Evolutionary conservation across 441 rosid species (phyloP).

Genomic region (Breynia disticha): DNA sequence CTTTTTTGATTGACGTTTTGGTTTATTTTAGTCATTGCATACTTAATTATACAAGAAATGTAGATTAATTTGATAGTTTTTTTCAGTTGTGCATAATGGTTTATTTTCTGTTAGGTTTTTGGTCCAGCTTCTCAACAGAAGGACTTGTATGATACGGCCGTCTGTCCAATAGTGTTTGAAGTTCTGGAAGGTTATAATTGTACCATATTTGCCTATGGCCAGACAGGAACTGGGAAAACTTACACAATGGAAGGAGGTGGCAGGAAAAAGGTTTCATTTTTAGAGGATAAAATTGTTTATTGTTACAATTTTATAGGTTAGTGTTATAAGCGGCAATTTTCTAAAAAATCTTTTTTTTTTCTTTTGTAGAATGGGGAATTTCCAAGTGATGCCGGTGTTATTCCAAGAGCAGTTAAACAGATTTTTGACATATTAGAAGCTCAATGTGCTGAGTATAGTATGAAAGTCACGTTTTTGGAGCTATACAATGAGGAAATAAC

Average conservation of each 20-base stretch:
- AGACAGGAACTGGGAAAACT: constrained; percentile 98
- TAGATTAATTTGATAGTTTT: neutral
- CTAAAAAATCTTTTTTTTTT: too few relatives aligned
- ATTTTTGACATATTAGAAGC: constrained; percentile 89
- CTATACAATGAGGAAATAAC: constrained; percentile 94
- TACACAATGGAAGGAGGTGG: constrained; percentile 99
- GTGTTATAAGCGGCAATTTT: too few relatives aligned
- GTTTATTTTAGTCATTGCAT: neutral
- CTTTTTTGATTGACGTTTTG: neutral
- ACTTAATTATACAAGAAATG: neutral
- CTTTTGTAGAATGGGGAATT: constrained; percentile 79
- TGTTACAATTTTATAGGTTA: neutral
- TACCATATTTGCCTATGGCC: constrained; percentile 98
- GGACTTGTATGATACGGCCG: constrained; percentile 72
- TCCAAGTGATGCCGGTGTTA: constrained; percentile 96
- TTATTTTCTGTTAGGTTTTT: constrained; percentile 47
- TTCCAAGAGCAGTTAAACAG: constrained; percentile 92
- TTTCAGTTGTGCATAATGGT: neutral
- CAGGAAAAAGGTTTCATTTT: constrained; percentile 65
- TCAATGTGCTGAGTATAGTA: constrained; percentile 86
- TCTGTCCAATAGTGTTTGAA: constrained; percentile 89
- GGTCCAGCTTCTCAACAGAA: constrained; percentile 85
- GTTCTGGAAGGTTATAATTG: constrained; percentile 98
- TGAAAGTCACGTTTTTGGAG: constrained; percentile 98
- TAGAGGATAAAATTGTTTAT: too few relatives aligned